Evolutionary conservation across 2,329 filamentous ascomycete genomes (phyloP).

Genomic region (Talaromyces piceae): DNA sequence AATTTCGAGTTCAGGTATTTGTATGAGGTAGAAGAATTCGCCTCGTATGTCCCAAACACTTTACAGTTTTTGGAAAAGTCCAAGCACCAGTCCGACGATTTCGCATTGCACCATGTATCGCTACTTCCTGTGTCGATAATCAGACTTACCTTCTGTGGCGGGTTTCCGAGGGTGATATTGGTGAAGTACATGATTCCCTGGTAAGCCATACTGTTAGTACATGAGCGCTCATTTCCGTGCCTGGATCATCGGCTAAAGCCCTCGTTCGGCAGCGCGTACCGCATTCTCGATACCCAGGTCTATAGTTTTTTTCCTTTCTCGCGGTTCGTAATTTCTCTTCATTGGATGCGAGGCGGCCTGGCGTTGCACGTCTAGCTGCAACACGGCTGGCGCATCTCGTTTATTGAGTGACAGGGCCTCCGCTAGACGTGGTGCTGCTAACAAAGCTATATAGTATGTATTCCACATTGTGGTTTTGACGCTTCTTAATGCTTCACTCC

Average conservation of each 20-base stretch:
- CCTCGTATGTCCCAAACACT: constrained; percentile 14
- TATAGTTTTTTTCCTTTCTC: background rate
- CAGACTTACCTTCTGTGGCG: constrained; percentile 13
- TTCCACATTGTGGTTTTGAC: background rate
- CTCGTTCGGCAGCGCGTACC: background rate
- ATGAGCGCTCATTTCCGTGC: background rate
- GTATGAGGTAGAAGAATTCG: constrained; percentile 16
- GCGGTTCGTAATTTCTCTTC: background rate
- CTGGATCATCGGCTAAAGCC: no score
- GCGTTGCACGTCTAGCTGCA: background rate
- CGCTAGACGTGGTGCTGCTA: background rate
- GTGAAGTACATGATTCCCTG: background rate
- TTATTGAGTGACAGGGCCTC: background rate
- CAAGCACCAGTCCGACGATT: background rate
- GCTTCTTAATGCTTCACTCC: background rate
- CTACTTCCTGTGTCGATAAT: constrained; percentile 15
- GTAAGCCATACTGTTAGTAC: background rate
- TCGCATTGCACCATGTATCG: constrained; percentile 13
- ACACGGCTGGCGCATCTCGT: background rate
- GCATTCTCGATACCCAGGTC: background rate
- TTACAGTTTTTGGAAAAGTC: background rate
- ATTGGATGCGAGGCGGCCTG: background rate
- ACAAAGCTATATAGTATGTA: background rate
- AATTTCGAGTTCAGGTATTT: constrained; percentile 2
- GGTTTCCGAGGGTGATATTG: constrained; percentile 14